phyloP scores from a whole-genome alignment of 2,329 filamentous ascomycete species.

The Exophiala lecanii-corni region DNA sequence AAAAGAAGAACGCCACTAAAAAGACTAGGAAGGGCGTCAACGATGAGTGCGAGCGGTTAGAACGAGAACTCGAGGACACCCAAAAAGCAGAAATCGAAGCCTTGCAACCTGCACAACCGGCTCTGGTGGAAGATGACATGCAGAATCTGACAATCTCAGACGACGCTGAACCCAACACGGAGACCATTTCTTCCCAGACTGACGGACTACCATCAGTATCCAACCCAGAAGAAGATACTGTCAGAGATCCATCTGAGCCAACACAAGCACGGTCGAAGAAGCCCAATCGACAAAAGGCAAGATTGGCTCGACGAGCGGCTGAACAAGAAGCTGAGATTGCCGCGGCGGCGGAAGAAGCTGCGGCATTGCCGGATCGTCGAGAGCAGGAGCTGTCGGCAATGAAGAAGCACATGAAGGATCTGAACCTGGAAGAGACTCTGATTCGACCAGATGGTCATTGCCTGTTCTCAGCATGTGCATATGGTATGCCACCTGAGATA shows the following conservation, averaged over 20 bases:
- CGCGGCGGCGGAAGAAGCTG: constrained; percentile 70
- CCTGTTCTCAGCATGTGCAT: constrained; percentile 84
- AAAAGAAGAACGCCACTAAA: constrained; percentile 96
- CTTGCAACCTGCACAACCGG: constrained; percentile 22
- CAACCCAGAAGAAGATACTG: constrained; percentile 10
- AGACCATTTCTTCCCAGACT: constrained; percentile 3
- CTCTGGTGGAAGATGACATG: constrained; percentile 20
- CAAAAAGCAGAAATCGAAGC: constrained; percentile 38
- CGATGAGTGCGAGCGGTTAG: constrained; percentile 58
- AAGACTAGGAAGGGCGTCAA: constrained; percentile 66
- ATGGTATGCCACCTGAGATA: constrained; percentile 57
- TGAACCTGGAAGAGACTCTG: constrained; percentile 67
- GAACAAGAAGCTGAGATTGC: constrained; percentile 68
- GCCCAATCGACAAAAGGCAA: constrained; percentile 84
- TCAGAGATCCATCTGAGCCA: constrained; percentile 1
- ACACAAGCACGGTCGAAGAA: constrained; percentile 53
- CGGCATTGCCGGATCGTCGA: constrained; percentile 67
- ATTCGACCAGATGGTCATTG: constrained; percentile 92
- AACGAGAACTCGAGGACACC: constrained; percentile 51
- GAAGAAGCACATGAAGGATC: constrained; percentile 58
- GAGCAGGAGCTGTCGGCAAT: constrained; percentile 67
- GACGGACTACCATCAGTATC: constrained; percentile 5
- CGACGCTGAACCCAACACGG: constrained; percentile 20
- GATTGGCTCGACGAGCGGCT: constrained; percentile 81
- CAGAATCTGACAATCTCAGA: constrained; percentile 34